Percentiles rank a stretch among this genome's conserved stretches.
Conservation (phyloP, 768 basidiomycete genomes). For the Kwoniella sp. region DNA sequence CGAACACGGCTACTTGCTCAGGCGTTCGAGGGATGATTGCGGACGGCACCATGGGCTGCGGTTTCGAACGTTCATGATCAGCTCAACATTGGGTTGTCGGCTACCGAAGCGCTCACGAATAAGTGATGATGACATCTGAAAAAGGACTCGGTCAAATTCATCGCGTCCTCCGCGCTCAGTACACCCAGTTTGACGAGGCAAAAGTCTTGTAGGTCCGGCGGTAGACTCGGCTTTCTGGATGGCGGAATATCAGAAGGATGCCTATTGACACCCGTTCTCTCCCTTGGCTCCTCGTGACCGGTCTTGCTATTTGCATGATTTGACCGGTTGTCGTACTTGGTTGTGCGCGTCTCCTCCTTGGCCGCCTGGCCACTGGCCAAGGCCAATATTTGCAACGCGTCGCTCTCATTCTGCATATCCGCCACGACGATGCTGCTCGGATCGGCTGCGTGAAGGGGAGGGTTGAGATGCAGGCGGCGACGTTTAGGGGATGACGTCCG, state of each 20-base stretch:
- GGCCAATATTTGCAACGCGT: constrained; percentile 47
- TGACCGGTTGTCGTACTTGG: too few species aligned
- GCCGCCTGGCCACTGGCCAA: constrained; percentile 31
- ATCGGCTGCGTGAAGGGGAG: constrained; percentile 36
- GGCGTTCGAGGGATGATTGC: constrained; percentile 27
- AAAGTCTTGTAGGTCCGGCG: constrained; percentile 17
- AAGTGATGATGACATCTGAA: constrained; percentile 45
- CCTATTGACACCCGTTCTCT: background rate
- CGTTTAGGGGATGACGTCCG: constrained; percentile 35
- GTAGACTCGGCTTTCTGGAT: background rate
- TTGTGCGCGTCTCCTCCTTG: background rate
- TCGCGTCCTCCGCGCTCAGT: constrained; percentile 23
- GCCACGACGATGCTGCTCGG: constrained; percentile 46
- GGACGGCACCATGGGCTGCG: constrained; percentile 37
- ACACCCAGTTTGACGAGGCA: constrained; percentile 39
- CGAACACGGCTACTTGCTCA: constrained; percentile 35
- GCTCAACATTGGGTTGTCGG: background rate
- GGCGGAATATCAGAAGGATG: background rate
- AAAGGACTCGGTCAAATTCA: constrained; percentile 29
- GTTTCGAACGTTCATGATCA: background rate
- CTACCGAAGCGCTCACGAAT: constrained; percentile 29
- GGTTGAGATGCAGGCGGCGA: constrained; percentile 36
- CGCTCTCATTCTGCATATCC: constrained; percentile 49
- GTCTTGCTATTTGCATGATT: background rate
- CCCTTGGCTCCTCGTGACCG: background rate